Evolutionary conservation across 2,329 filamentous ascomycete species (phyloP).

Genomic region (Aspergillus cejpii): DNA sequence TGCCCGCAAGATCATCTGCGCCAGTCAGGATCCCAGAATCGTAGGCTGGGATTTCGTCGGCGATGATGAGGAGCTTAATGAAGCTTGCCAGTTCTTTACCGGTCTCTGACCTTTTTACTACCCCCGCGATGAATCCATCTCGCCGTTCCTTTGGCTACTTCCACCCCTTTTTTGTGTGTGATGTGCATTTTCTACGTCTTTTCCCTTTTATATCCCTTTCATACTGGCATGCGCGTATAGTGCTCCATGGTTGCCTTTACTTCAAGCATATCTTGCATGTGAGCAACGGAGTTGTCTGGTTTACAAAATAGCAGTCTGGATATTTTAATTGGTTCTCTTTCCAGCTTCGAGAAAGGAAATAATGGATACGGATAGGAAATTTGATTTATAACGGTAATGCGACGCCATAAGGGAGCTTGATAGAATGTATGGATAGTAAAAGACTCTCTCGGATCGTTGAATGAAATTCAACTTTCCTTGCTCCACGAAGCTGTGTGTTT

Average conservation of each 20-base stretch:
- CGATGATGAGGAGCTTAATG: conserved; percentile 70
- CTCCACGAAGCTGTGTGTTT: background rate
- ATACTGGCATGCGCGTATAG: background rate
- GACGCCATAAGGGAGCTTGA: background rate
- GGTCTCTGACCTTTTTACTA: conserved; percentile 23
- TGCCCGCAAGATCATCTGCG: conserved; percentile 85
- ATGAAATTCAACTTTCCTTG: background rate
- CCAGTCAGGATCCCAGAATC: conserved; percentile 83
- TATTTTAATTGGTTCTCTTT: background rate
- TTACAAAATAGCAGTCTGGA: background rate
- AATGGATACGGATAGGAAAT: conserved; percentile 2
- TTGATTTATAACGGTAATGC: background rate
- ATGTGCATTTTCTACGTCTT: background rate
- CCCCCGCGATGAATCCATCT: background rate
- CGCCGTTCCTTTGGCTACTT: background rate
- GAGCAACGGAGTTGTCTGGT: conserved; percentile 8
- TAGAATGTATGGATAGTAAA: background rate
- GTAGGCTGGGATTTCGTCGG: conserved; percentile 98
- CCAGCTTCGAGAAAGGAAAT: background rate
- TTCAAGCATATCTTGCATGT: conserved; percentile 2
- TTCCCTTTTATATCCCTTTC: background rate
- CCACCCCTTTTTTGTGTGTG: background rate
- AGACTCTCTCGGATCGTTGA: background rate
- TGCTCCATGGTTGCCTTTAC: too few species aligned
- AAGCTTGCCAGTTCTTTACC: conserved; percentile 71